Evolutionary conservation across 2,329 filamentous ascomycete species (phyloP), one percentile per base, ranked within the genome.

Genomic region (Lizonia empirigonia): DNA sequence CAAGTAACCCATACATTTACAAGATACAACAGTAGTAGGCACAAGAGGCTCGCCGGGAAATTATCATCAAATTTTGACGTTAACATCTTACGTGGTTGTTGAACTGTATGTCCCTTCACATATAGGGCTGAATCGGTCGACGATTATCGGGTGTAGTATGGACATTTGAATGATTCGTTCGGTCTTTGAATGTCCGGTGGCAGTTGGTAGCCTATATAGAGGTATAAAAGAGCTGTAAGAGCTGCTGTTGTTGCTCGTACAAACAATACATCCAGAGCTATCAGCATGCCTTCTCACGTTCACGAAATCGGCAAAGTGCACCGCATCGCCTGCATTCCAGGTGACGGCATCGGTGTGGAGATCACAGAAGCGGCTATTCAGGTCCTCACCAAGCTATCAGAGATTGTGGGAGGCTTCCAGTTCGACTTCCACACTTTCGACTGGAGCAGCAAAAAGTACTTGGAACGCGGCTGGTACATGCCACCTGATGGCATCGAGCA

Each of bases 391-490:
- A 77, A 74, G 39, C 71, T 82, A 18, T 71, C 77, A n/a, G 60
- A 71, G 19, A 68, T 69, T 5, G 66, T 77, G 5, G 74, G 73
- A 16, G 76, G 69, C 19, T 82, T 80, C 59, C 55, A 72, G 7
- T 78, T 83, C 52, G 74, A 80, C 10, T 83, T 82, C 58, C 77
- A 71, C 1, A 76, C 77, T 49, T 78, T 81, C 56, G 78, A 81
- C 65, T 81, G 78, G 75, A 76, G 72, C 44, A 76, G 72, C 50
- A 75, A 75, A 44, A 73, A 73, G 24, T 84, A 80, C 64, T 73
- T 78, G 36, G 71, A 81, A 53, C 72, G 79, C 29, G 80, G 80
- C 36, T 77, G 74, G 71, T 83, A 83, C 63, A 78, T 82, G 65
- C 78, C 80, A 0, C 73, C 76, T 3, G 80, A 81, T 56, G 78